phyloP scores from a whole-genome alignment of 148 eudicot species.

The Nyssa sinensis region DNA sequence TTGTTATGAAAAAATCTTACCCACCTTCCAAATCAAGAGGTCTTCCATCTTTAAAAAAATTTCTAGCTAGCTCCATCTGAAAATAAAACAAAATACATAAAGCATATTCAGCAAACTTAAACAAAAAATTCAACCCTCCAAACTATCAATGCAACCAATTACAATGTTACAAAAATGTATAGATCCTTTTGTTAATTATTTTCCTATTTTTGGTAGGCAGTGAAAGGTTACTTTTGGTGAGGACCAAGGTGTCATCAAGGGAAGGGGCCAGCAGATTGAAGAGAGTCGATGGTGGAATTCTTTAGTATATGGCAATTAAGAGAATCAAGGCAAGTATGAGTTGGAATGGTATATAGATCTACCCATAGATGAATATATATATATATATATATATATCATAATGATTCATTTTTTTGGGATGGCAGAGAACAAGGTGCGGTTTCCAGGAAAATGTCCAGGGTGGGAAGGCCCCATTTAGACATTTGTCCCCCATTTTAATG shows the following conservation, averaged over 20 bases:
- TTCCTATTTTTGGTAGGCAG: not conserved
- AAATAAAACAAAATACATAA: constrained; percentile 12
- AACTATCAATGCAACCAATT: not conserved
- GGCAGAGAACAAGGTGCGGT: not conserved
- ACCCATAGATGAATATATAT: not conserved
- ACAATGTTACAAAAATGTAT: not conserved
- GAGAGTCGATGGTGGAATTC: not conserved
- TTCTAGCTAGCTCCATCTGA: constrained; percentile 70
- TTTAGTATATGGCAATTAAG: not conserved
- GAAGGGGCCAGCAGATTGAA: not conserved
- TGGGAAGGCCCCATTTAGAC: not conserved
- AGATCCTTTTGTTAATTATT: not conserved
- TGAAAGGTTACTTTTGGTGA: not conserved
- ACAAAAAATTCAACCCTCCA: constrained; percentile 5
- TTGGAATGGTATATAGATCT: not conserved
- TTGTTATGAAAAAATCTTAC: constrained; percentile 9
- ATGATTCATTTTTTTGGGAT: not conserved
- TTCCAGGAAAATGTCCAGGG: not conserved
- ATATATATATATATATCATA: not conserved
- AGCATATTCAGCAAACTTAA: not conserved
- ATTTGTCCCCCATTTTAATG: not conserved
- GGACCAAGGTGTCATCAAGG: not conserved
- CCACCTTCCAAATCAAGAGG: constrained; percentile 77
- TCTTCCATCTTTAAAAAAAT: constrained; percentile 79
- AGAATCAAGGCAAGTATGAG: not conserved